Evolutionary conservation across 495 filamentous ascomycete species (phyloP).

Genomic region (Lasiosphaeriaceae sp.): DNA sequence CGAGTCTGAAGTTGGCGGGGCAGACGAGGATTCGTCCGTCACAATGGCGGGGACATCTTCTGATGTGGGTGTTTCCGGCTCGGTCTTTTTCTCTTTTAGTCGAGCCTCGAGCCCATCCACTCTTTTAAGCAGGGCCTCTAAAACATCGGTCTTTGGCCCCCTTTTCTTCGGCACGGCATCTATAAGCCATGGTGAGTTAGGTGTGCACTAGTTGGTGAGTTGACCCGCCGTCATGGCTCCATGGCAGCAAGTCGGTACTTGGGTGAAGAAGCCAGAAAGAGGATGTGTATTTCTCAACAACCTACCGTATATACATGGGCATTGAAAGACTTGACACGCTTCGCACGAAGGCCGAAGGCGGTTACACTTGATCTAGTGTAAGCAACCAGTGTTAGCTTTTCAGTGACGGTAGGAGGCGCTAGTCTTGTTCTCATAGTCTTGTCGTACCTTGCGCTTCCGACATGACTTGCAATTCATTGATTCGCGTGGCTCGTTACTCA

Average conservation of each 20-base stretch:
- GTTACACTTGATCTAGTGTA: slow-evolving; percentile 78
- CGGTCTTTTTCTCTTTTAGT: slow-evolving; percentile 61
- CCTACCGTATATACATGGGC: slow-evolving; percentile 83
- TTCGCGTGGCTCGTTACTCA: slow-evolving; percentile 73
- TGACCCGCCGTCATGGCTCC: too few species aligned
- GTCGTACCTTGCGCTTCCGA: slow-evolving; percentile 73
- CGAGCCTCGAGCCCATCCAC: slow-evolving; percentile 80
- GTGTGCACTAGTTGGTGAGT: slow-evolving; percentile 2
- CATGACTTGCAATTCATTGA: slow-evolving; percentile 95
- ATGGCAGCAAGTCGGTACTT: too few species aligned
- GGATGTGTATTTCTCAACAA: slow-evolving; percentile 1
- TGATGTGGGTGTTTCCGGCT: slow-evolving; percentile 37
- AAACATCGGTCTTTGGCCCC: slow-evolving; percentile 82
- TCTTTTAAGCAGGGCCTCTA: slow-evolving; percentile 77
- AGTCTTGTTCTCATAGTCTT: not conserved
- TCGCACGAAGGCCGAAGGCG: slow-evolving; percentile 78
- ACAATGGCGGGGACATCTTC: slow-evolving; percentile 23
- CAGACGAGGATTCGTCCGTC: slow-evolving; percentile 14
- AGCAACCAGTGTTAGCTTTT: slow-evolving; percentile 11
- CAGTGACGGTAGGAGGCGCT: not conserved
- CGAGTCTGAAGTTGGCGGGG: slow-evolving; percentile 7
- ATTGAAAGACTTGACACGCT: slow-evolving; percentile 83
- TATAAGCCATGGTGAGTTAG: slow-evolving; percentile 24
- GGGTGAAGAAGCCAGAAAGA: too few species aligned
- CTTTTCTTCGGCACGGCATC: slow-evolving; percentile 86